phyloP scores from a whole-genome alignment of 2,329 filamentous ascomycete genomes.

The Diaporthe citrichinensis region DNA sequence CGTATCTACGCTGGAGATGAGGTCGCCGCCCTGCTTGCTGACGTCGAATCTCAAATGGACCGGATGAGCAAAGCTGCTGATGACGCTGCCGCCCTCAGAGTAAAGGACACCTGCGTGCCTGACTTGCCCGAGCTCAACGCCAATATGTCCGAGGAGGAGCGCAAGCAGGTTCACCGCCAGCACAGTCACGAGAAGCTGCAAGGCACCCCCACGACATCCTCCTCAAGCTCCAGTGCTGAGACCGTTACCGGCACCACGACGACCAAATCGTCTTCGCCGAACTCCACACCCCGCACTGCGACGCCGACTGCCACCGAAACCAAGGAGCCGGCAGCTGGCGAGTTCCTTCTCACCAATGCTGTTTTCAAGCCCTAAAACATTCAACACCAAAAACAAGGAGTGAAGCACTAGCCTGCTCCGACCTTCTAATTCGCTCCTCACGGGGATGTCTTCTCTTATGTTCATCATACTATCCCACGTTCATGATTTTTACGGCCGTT shows the following conservation, averaged over 20 bases:
- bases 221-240: slow-evolving; percentile 47
- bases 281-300: slow-evolving; percentile 37
- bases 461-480: background rate
- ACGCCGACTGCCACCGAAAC: slow-evolving; percentile 49
- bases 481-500: slow-evolving; percentile 37
- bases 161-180: slow-evolving; percentile 61
- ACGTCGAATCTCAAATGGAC: slow-evolving; percentile 74
- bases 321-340: slow-evolving; percentile 47
- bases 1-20: slow-evolving; percentile 78
- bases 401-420: background rate
- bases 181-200: slow-evolving; percentile 67
- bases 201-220: slow-evolving; percentile 51
- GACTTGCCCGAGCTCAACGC: slow-evolving; percentile 42
- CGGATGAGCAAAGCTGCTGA: slow-evolving; percentile 55
- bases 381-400: background rate
- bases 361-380: slow-evolving; percentile 60
- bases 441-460: background rate
- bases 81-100: slow-evolving; percentile 56
- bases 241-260: slow-evolving; percentile 34
- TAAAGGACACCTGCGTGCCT: slow-evolving; percentile 41
- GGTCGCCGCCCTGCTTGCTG: slow-evolving; percentile 75
- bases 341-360: slow-evolving; percentile 63
- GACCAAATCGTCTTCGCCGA: slow-evolving; percentile 29
- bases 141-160: slow-evolving; percentile 52
- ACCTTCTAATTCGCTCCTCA: background rate